Conservation (phyloP, 2,329 filamentous ascomycete genomes). For the Shiraia bambusicola region DNA sequence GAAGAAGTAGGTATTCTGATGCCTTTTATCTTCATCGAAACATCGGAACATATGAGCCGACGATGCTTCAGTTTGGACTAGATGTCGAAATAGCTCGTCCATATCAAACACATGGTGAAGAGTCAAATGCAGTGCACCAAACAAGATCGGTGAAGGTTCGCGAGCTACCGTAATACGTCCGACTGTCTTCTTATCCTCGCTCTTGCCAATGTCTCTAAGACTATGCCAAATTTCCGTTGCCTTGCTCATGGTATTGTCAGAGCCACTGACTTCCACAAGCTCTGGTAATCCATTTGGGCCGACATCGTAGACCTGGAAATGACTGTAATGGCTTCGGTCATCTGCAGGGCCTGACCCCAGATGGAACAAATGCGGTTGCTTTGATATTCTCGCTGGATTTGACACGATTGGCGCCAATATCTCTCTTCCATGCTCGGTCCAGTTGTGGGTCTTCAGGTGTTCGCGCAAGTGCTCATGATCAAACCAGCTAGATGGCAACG, state of each 20-base stretch:
- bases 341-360: slow-evolving; percentile 44
- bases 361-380: slow-evolving; percentile 48
- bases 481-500: slow-evolving; percentile 44
- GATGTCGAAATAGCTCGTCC: slow-evolving; percentile 59
- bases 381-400: slow-evolving; percentile 48
- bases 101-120: slow-evolving; percentile 62
- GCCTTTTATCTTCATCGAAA: slow-evolving; percentile 49
- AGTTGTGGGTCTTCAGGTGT: slow-evolving; percentile 49
- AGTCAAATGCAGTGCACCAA: slow-evolving; percentile 61
- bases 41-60: slow-evolving; percentile 55
- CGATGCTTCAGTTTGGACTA: slow-evolving; percentile 52
- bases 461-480: slow-evolving; percentile 49
- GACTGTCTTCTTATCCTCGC: slow-evolving; percentile 48
- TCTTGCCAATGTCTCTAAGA: slow-evolving; percentile 38
- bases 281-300: slow-evolving; percentile 49
- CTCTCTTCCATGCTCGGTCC: slow-evolving; percentile 44
- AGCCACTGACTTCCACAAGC: slow-evolving; percentile 36
- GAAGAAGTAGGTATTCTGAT: slow-evolving; percentile 62
- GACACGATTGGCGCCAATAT: slow-evolving; percentile 48
- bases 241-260: slow-evolving; percentile 39
- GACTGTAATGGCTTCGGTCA: slow-evolving; percentile 48
- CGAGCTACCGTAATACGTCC: slow-evolving; percentile 63
- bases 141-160: slow-evolving; percentile 62
- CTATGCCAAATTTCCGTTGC: slow-evolving; percentile 37
- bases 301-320: slow-evolving; percentile 61